These are phyloP conservation scores for Prunus yedoensis DNA, from an alignment of 331 rosid species.

Conservation along the genomic window DNA sequence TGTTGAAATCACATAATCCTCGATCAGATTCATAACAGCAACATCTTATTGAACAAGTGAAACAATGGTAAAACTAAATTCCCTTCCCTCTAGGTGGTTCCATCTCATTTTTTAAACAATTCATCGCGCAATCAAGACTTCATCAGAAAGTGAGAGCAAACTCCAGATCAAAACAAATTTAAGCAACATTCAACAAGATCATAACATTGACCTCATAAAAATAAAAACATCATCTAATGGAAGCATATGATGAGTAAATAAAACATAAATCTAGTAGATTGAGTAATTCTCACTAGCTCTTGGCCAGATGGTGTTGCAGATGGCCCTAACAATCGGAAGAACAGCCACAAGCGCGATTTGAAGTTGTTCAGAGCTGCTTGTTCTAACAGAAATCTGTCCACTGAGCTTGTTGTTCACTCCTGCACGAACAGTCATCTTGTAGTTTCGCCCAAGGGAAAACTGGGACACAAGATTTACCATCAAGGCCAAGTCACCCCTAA, in stretches of 20 bases:
- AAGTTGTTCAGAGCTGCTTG: constrained; percentile 89
- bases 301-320: constrained; percentile 66
- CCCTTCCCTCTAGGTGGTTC: constrained; percentile 31
- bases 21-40: background rate
- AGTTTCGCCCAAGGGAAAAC: constrained; percentile 73
- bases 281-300: constrained; percentile 70
- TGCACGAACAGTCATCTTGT: constrained; percentile 81
- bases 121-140: constrained; percentile 16
- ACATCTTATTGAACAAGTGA: background rate
- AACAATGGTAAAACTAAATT: constrained; percentile 10
- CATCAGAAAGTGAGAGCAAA: background rate
- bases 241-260: background rate
- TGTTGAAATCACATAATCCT: background rate
- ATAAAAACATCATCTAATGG: constrained; percentile 22
- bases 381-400: constrained; percentile 75
- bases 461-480: constrained; percentile 87
- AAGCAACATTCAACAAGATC: constrained; percentile 3
- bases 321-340: constrained; percentile 64
- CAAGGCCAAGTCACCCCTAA: constrained; percentile 81
- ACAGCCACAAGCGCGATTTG: constrained; percentile 80
- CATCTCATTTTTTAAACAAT: constrained; percentile 25
- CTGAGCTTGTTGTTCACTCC: constrained; percentile 88
- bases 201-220: background rate
- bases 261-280: constrained; percentile 46
- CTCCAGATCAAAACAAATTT: constrained; percentile 10